These are phyloP conservation scores for Crataegus laevigata DNA, from an alignment of 306 rosid species.

Conservation along the genomic window DNA sequence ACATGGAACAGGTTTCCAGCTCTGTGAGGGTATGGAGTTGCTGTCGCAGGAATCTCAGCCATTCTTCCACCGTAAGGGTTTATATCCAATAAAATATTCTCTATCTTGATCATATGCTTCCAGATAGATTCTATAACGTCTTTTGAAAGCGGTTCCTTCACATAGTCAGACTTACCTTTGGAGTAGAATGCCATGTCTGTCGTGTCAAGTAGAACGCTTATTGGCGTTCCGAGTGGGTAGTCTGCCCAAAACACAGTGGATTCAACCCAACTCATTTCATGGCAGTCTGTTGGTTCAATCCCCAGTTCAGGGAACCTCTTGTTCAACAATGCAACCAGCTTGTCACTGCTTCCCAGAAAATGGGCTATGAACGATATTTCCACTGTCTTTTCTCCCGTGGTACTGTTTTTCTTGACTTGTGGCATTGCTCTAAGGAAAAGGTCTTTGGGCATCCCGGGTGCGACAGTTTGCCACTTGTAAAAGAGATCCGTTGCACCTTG, in stretches of 20 bases:
- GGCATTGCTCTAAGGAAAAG: conserved; percentile 5
- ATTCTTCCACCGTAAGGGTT: conserved; percentile 22
- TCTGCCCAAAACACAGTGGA: background rate
- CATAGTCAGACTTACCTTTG: conserved; percentile 6
- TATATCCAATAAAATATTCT: background rate
- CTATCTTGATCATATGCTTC: background rate
- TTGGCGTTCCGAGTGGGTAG: background rate
- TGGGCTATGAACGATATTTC: background rate
- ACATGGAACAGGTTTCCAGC: conserved; percentile 21
- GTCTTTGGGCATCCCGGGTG: conserved; percentile 5
- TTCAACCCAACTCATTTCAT: conserved; percentile 11
- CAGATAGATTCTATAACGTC: background rate
- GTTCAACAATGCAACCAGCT: background rate
- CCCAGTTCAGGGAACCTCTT: background rate
- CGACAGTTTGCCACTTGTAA: conserved; percentile 16
- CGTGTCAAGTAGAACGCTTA: background rate
- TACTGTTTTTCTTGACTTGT: background rate
- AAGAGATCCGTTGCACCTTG: conserved; percentile 30
- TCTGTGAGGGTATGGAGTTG: conserved; percentile 40
- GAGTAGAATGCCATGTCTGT: background rate
- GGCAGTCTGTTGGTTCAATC: background rate
- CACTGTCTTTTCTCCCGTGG: background rate
- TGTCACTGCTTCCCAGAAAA: background rate
- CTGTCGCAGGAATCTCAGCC: conserved; percentile 33
- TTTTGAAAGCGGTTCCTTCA: conserved; percentile 10